A percentile compares a stretch with the other conserved stretches of the same genome.
phyloP scores from a whole-genome alignment of 805 yeast species.

The Grigorovia yakushimaensis region DNA sequence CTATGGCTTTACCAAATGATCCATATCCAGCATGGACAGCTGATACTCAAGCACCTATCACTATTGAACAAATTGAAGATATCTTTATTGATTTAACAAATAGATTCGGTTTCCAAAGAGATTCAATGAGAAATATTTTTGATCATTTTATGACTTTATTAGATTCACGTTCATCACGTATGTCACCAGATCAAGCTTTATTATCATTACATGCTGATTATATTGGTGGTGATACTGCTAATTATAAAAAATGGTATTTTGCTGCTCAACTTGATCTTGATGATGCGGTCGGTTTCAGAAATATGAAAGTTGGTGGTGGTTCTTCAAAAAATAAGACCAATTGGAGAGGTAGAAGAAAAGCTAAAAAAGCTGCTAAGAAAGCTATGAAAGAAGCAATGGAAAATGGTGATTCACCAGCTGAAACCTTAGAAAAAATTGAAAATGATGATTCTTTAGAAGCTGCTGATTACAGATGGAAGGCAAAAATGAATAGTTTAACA shows the following conservation, averaged over 20 bases:
- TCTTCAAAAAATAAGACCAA: constrained; percentile 52
- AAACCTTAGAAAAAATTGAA: constrained; percentile 52
- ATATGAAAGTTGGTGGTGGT: constrained; percentile 60
- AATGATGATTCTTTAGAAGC: constrained; percentile 83
- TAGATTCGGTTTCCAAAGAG: constrained; percentile 85
- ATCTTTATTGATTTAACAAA: constrained; percentile 74
- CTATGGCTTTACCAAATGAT: constrained; percentile 70
- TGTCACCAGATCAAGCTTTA: constrained; percentile 83
- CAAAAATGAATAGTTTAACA: constrained; percentile 59
- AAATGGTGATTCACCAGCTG: constrained; percentile 53
- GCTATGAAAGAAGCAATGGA: constrained; percentile 48
- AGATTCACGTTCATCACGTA: constrained; percentile 78
- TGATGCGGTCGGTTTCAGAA: constrained; percentile 74
- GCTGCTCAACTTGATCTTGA: constrained; percentile 84
- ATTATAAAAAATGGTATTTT: constrained; percentile 80
- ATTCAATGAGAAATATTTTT: constrained; percentile 84
- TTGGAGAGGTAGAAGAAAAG: constrained; percentile 59
- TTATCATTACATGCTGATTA: constrained; percentile 77
- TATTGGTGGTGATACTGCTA: constrained; percentile 80
- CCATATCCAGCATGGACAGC: constrained; percentile 99
- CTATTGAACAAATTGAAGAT: constrained; percentile 80
- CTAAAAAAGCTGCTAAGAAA: constrained; percentile 66
- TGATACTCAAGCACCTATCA: constrained; percentile 81
- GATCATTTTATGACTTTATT: constrained; percentile 78
- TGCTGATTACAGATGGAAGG: constrained; percentile 74